phyloP scores from a whole-genome alignment of 2,329 filamentous ascomycete genomes.

The Fusarium brevicatenulatum region DNA sequence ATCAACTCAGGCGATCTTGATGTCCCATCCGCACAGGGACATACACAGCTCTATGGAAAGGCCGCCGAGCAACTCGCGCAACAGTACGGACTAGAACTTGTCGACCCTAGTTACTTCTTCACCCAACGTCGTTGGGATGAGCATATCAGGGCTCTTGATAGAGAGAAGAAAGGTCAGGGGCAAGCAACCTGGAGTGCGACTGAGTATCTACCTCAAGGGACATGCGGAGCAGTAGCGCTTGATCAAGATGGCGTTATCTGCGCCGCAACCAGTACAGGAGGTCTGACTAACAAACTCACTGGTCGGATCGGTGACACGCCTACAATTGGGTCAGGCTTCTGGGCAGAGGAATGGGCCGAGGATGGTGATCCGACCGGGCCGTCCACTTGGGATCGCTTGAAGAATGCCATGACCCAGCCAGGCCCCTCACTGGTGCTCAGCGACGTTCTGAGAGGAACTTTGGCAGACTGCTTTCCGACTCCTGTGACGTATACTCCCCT shows the following conservation, averaged over 20 bases:
- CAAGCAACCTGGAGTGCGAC: constrained; percentile 66
- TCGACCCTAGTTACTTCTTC: constrained; percentile 79
- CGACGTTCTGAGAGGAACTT: constrained; percentile 56
- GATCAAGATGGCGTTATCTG: constrained; percentile 81
- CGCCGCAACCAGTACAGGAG: constrained; percentile 74
- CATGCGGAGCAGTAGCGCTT: constrained; percentile 83
- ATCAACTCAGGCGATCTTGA: constrained; percentile 44
- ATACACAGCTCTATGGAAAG: constrained; percentile 74
- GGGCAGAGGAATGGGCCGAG: constrained; percentile 85
- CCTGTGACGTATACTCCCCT: constrained; percentile 54
- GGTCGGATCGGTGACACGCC: constrained; percentile 90
- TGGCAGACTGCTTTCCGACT: constrained; percentile 70
- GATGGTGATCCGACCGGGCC: constrained; percentile 49
- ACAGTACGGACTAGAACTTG: constrained; percentile 75
- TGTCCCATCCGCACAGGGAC: constrained; percentile 70
- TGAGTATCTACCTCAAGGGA: constrained; percentile 83
- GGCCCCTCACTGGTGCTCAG: constrained; percentile 37
- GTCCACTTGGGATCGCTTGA: constrained; percentile 28
- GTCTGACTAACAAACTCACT: constrained; percentile 88
- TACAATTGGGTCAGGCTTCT: constrained; percentile 84
- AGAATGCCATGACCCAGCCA: constrained; percentile 1
- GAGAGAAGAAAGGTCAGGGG: constrained; percentile 55
- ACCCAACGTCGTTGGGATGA: constrained; percentile 83
- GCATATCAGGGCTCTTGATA: constrained; percentile 69
- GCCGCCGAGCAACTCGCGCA: constrained; percentile 76